Evolutionary conservation across 2,329 filamentous ascomycete species (phyloP), one percentile per base, ranked within the genome.

Genomic region (Colletotrichum phormii): DNA sequence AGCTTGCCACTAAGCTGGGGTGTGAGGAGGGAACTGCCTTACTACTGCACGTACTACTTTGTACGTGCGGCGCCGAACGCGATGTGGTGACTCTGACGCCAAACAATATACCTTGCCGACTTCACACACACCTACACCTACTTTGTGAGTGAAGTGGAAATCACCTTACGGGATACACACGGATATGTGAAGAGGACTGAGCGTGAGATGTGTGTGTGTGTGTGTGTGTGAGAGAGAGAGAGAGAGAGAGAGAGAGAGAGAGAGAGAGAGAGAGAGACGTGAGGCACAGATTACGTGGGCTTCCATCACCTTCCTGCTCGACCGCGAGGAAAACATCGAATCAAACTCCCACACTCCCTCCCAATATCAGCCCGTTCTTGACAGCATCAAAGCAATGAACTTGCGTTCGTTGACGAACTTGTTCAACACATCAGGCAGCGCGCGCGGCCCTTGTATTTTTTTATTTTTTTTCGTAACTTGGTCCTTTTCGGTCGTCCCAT

Each of bases 401-500:
- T 31, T 18, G 58, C 64, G 58, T 62, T 61, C 58, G 64, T 46
- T 46, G 31, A n/a, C 15, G 5, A 15, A 42, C 18, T 6, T 62
- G 18, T 26, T 8, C 15, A 51, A 11, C 53, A 31, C 24, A 26
- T 26, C 24, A 26, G 2, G 22, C 37, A 18, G 42, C 42, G 42
- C 42, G 15, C 42, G 42, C 15, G 42, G 42, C 42, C 42, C 42
- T 11, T 49, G 13, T 15, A 13, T 37, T 5, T 46, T 49, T 7
- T n/a, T 49, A 6, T 5, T 42, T 2, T 49, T n/a, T 7, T 9
- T 49, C 42, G 42, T 42, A n/a, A 51, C 59, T 72, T 59, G 53
- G 59, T 54, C 54, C 55, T 18, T 69, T 42, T 49, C 70, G 70
- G 70, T 72, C 70, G 70, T 72, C 70, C 70, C 37, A 64, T 72